Percentiles rank a stretch among this genome's conserved stretches.
phyloP scores from a whole-genome alignment of 2,329 filamentous ascomycete genomes.

The Ophiosphaerella korrae region DNA sequence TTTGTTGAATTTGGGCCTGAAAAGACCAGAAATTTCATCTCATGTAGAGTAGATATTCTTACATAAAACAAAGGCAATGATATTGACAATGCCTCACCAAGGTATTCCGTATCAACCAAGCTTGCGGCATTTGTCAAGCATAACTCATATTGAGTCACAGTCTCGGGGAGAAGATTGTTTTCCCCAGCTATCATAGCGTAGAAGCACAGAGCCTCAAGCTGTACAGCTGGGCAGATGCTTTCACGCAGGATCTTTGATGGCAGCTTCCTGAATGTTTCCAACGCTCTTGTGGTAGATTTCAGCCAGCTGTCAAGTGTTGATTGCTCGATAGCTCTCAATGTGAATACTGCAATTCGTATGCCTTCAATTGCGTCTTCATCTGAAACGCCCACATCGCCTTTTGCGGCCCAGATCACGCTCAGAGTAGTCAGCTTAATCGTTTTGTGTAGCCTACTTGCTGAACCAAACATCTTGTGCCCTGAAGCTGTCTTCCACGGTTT shows the following conservation, averaged over 20 bases:
- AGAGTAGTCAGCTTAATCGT: slow-evolving; percentile 38
- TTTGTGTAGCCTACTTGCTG: slow-evolving; percentile 28
- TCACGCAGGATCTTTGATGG: slow-evolving; percentile 31
- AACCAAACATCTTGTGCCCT: slow-evolving; percentile 40
- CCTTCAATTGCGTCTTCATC: slow-evolving; percentile 36
- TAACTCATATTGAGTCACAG: slow-evolving; percentile 30
- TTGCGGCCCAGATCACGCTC: slow-evolving; percentile 38
- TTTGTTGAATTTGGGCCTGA: slow-evolving; percentile 27
- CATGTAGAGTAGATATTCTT: slow-evolving; percentile 8
- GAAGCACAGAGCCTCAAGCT: slow-evolving; percentile 38
- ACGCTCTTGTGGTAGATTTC: slow-evolving; percentile 21
- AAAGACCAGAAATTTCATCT: slow-evolving; percentile 2
- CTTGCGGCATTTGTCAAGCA: slow-evolving; percentile 14
- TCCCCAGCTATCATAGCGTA: slow-evolving; percentile 32
- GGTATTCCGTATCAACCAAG: slow-evolving; percentile 11
- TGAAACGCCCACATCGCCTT: slow-evolving; percentile 26
- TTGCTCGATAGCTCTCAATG: slow-evolving; percentile 28
- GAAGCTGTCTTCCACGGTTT: slow-evolving; percentile 36
- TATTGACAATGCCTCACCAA: slow-evolving; percentile 23
- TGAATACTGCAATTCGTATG: slow-evolving; percentile 41
- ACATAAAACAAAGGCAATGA: slow-evolving; percentile 38
- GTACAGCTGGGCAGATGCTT: slow-evolving; percentile 25
- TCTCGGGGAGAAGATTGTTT: slow-evolving; percentile 18
- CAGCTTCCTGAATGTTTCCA: slow-evolving; percentile 30
- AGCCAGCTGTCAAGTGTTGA: slow-evolving; percentile 29